A percentile compares a stretch with the other conserved stretches of the same genome.
phyloP scores from a whole-genome alignment of 2,329 filamentous ascomycete genomes.

The Diplodia intermedia region DNA sequence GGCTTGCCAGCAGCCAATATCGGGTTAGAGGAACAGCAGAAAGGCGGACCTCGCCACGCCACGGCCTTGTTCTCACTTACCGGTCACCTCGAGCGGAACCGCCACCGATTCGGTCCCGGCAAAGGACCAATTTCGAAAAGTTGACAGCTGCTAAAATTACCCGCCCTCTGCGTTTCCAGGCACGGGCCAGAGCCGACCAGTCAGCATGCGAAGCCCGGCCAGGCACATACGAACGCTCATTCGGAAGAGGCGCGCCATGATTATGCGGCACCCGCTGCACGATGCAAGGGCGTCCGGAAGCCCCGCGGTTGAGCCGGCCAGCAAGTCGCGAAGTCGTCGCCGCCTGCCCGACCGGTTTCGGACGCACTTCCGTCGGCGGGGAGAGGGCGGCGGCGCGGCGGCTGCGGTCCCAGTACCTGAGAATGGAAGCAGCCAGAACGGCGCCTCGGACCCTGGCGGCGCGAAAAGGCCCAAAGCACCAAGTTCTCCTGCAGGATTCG shows the following conservation, averaged over 20 bases:
- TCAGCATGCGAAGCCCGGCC: not conserved
- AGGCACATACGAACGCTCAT: conserved; percentile 9
- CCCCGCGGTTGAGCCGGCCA: conserved; percentile 9
- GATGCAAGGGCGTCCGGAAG: conserved; percentile 8
- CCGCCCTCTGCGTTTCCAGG: not conserved
- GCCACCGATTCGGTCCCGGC: not conserved
- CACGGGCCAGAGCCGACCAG: not conserved
- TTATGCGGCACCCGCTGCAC: conserved; percentile 6
- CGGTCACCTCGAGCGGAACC: not conserved
- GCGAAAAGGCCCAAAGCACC: not conserved
- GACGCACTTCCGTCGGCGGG: not conserved
- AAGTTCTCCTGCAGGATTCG: not conserved
- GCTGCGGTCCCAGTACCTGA: not conserved
- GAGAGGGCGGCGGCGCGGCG: not conserved
- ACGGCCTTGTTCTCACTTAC: not conserved
- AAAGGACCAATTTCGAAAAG: conserved; percentile 2
- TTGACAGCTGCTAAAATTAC: conserved; percentile 21
- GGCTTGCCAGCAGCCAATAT: too few species aligned
- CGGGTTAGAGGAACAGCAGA: too few species aligned
- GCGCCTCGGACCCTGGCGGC: not conserved
- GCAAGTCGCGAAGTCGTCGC: not conserved
- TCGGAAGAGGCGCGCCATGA: conserved; percentile 14
- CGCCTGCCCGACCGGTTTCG: conserved; percentile 1
- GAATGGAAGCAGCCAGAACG: not conserved
- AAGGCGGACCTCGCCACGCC: not conserved